Conservation (phyloP, 1,139 yeast species). For the Kodamaea derodonti region DNA sequence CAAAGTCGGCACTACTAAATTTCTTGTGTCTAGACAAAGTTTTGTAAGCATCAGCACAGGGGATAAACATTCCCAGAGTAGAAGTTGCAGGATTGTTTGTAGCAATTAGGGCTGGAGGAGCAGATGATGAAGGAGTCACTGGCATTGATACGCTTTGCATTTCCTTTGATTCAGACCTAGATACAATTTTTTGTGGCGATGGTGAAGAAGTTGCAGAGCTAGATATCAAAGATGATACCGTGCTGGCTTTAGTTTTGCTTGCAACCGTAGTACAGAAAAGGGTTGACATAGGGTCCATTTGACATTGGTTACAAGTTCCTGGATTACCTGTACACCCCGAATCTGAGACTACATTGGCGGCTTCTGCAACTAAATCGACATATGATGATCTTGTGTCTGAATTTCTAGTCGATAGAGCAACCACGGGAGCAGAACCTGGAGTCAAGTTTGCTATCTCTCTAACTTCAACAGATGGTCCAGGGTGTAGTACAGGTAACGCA, state of each 20-base stretch:
- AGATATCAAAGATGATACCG: neutral
- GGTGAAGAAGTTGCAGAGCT: slow-evolving; percentile 5
- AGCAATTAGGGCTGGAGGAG: slow-evolving; percentile 18
- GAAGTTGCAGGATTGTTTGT: slow-evolving; percentile 17
- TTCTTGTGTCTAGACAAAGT: slow-evolving; percentile 78
- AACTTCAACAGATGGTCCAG: slow-evolving; percentile 59
- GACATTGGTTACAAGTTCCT: slow-evolving; percentile 84
- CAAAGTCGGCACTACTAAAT: slow-evolving; percentile 68
- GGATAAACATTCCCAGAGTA: slow-evolving; percentile 57
- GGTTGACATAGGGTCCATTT: slow-evolving; percentile 82
- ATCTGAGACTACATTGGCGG: slow-evolving; percentile 5
- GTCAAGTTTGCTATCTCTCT: slow-evolving; percentile 42
- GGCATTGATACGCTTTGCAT: slow-evolving; percentile 14
- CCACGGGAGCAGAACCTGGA: slow-evolving; percentile 41
- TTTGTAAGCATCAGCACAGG: slow-evolving; percentile 85
- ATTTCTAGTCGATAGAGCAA: slow-evolving; percentile 21
- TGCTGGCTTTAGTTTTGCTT: slow-evolving; percentile 32
- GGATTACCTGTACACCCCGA: slow-evolving; percentile 82
- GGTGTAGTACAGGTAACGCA: slow-evolving; percentile 59
- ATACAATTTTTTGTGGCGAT: slow-evolving; percentile 10
- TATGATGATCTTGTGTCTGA: slow-evolving; percentile 6
- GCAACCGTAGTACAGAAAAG: slow-evolving; percentile 85
- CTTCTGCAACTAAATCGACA: neutral
- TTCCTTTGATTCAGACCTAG: slow-evolving; percentile 14
- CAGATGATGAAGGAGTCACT: slow-evolving; percentile 18